Conservation (phyloP, 1,139 yeast genomes). For the Saccharomyces hybrid region DNA sequence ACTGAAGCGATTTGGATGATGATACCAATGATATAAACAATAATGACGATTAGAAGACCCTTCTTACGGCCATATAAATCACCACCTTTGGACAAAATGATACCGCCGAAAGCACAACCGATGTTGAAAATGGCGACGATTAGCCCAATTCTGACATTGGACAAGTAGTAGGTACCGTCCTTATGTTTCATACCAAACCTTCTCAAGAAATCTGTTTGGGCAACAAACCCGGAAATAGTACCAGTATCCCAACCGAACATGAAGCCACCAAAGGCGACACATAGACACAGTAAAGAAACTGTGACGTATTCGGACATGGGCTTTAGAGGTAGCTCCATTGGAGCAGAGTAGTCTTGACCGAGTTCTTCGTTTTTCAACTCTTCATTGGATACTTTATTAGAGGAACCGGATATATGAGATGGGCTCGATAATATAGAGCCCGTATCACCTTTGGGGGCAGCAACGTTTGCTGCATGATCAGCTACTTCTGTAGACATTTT, state of each 20-base stretch:
- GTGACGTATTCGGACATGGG: slow-evolving; percentile 36
- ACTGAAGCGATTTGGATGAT: slow-evolving; percentile 48
- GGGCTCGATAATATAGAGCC: no score
- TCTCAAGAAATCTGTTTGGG: slow-evolving; percentile 51
- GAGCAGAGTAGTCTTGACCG: not conserved
- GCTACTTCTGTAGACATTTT: no score
- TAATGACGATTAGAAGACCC: slow-evolving; percentile 45
- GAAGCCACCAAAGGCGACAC: slow-evolving; percentile 58
- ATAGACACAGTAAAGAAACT: slow-evolving; percentile 25
- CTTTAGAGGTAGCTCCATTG: slow-evolving; percentile 31
- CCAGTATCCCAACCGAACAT: slow-evolving; percentile 73
- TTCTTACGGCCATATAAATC: slow-evolving; percentile 53
- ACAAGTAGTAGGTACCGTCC: slow-evolving; percentile 33
- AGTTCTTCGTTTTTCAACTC: no score
- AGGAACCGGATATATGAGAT: no score
- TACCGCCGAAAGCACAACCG: slow-evolving; percentile 59
- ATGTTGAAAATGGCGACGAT: slow-evolving; percentile 58
- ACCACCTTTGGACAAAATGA: slow-evolving; percentile 44
- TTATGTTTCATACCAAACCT: slow-evolving; percentile 45
- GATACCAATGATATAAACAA: slow-evolving; percentile 52
- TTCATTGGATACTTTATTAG: no score
- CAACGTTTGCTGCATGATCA: no score
- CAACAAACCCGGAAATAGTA: slow-evolving; percentile 29
- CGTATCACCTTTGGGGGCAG: no score
- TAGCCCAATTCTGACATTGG: slow-evolving; percentile 49